These are phyloP conservation scores for Cordyceps fumosorosea DNA, from an alignment of 2,329 filamentous ascomycete genomes.

Conservation along the genomic window DNA sequence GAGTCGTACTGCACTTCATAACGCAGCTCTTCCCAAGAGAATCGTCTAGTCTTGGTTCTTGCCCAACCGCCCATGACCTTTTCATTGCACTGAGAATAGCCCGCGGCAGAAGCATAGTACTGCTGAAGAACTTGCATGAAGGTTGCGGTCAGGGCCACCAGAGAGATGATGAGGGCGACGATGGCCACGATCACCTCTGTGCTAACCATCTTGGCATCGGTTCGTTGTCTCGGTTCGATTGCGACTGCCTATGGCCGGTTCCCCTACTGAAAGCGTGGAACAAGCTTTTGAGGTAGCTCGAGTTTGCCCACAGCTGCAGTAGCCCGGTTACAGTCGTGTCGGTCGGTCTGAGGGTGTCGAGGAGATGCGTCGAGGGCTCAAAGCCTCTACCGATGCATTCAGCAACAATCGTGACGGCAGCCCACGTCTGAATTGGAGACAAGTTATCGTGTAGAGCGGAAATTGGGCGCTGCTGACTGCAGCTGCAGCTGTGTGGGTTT, in stretches of 20 bases:
- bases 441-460: neutral
- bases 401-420: neutral
- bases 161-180: slow-evolving; percentile 40
- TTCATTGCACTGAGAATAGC: slow-evolving; percentile 41
- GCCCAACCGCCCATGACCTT: slow-evolving; percentile 44
- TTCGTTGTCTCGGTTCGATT: neutral
- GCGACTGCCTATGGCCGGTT: neutral
- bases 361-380: neutral
- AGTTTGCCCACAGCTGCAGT: neutral
- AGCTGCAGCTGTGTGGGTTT: slow-evolving; percentile 5
- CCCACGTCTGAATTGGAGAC: neutral
- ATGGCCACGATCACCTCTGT: slow-evolving; percentile 32
- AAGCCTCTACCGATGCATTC: neutral
- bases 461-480: slow-evolving; percentile 1
- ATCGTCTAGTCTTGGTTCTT: slow-evolving; percentile 31
- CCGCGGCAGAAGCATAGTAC: slow-evolving; percentile 43
- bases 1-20: slow-evolving; percentile 44
- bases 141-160: slow-evolving; percentile 39
- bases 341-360: neutral
- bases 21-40: slow-evolving; percentile 38
- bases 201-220: neutral
- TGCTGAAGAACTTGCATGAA: slow-evolving; percentile 44
- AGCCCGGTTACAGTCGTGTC: neutral
- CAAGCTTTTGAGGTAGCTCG: neutral
- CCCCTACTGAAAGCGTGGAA: neutral